Conservation (phyloP, 768 basidiomycete species). For the Tylopilus subfusipes region DNA sequence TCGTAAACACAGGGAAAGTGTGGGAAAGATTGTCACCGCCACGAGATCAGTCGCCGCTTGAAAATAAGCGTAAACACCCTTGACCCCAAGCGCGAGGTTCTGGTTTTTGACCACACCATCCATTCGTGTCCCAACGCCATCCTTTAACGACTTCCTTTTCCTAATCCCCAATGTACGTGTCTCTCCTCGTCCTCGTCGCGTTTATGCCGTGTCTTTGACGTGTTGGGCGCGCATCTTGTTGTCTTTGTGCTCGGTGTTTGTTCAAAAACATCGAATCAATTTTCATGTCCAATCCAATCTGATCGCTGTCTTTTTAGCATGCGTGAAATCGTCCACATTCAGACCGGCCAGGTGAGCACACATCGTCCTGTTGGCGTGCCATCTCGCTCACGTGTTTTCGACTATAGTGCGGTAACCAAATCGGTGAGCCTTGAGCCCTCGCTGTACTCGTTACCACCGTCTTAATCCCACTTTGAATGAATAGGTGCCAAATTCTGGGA, state of each 20-base stretch:
- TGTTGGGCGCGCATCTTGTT: slow-evolving; percentile 26
- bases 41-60: slow-evolving; percentile 32
- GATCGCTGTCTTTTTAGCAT: slow-evolving; percentile 53
- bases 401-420: slow-evolving; percentile 95
- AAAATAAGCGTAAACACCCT: slow-evolving; percentile 38
- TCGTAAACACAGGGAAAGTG: slow-evolving; percentile 9
- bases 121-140: slow-evolving; percentile 33
- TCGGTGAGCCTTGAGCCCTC: slow-evolving; percentile 58
- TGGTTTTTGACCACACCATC: slow-evolving; percentile 36
- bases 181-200: slow-evolving; percentile 14
- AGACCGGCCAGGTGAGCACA: slow-evolving; percentile 87
- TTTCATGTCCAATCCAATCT: slow-evolving; percentile 19
- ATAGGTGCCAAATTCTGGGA: slow-evolving; percentile 96
- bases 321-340: slow-evolving; percentile 99
- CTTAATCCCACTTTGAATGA: slow-evolving; percentile 19
- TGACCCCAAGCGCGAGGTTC: slow-evolving; percentile 34
- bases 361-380: not conserved
- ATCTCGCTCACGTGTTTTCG: slow-evolving; percentile 28
- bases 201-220: slow-evolving; percentile 24
- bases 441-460: slow-evolving; percentile 8
- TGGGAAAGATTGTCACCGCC: slow-evolving; percentile 25
- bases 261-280: slow-evolving; percentile 15
- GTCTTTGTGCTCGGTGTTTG: slow-evolving; percentile 19
- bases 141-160: slow-evolving; percentile 28
- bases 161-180: slow-evolving; percentile 31